A percentile compares a stretch with the other conserved stretches of the same genome.
Evolutionary conservation across 805 yeast species (phyloP).

Genomic region (Zygoascus flipseniorum): DNA sequence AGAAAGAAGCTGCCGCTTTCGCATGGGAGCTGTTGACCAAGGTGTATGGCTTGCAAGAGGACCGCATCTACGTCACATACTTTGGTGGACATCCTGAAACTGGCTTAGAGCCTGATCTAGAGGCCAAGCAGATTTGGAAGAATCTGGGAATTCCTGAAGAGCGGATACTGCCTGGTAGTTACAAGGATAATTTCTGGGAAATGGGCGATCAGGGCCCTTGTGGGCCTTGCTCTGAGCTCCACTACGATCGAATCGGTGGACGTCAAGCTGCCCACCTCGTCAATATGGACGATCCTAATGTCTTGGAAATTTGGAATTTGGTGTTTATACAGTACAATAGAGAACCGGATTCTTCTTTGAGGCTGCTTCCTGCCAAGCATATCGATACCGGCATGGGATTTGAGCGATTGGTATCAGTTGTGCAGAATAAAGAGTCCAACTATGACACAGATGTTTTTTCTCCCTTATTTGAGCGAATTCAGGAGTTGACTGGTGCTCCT

Average conservation of each 20-base stretch:
- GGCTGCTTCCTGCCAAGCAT: constrained; percentile 85
- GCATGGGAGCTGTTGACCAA: constrained; percentile 88
- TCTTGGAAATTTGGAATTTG: constrained; percentile 94
- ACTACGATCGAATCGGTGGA: constrained; percentile 97
- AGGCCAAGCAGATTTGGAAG: constrained; percentile 82
- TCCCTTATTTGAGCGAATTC: constrained; percentile 78
- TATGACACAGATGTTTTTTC: constrained; percentile 96
- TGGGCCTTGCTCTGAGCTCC: constrained; percentile 98
- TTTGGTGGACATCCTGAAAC: constrained; percentile 84
- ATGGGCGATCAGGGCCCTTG: constrained; percentile 99
- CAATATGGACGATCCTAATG: constrained; percentile 96
- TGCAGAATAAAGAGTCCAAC: constrained; percentile 86
- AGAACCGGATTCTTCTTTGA: constrained; percentile 75
- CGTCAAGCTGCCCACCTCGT: constrained; percentile 89
- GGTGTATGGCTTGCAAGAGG: constrained; percentile 70
- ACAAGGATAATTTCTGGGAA: constrained; percentile 96
- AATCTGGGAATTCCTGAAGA: constrained; percentile 83
- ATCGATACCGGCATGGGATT: constrained; percentile 99
- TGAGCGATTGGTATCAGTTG: constrained; percentile 89
- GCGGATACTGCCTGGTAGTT: constrained; percentile 88
- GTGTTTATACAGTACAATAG: constrained; percentile 97
- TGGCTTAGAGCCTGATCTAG: constrained; percentile 88
- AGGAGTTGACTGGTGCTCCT: constrained; percentile 89
- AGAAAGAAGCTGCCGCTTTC: constrained; percentile 79
- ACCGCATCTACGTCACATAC: constrained; percentile 88